Evolutionary conservation across 1,284 basidiomycete genomes (phyloP), one percentile per base, ranked within the genome.

Genomic region (Papiliotrema nemorosa): DNA sequence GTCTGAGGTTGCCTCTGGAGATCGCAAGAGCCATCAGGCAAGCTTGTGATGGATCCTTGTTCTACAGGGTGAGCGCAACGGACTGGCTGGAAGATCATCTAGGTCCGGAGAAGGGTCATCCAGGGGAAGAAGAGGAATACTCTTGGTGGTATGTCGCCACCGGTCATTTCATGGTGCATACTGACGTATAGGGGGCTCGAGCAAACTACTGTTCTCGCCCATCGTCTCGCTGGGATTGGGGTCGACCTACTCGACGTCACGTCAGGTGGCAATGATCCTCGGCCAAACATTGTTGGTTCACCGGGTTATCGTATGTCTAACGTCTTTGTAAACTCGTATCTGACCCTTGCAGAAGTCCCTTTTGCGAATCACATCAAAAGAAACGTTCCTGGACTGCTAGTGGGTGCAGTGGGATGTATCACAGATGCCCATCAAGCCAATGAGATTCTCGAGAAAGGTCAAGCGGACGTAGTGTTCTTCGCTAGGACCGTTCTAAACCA

Each of bases 381-480:
- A 53, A 78, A 81, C 5, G 74, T 84, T 52, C 81, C 82, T 0
- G 70, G 78, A 34, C 59, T 87, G n/a, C 62, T 76, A 5, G 72
- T 88, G 49, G 82, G 83, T 14, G 69, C 84, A 2, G 88, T 90
- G n/a, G 88, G 88, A 2, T 68, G 86, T 43, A 86, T 91, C 63
- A 85, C 81, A 0, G 78, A 82, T 10, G 78, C 84, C 2, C 58
- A 77, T 20, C 79, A 85, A 63, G 85, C 85, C 2, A 84, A 90
- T 66, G 77, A 79, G 5, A 82, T 85, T 62, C 67, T 90, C 27
- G 76, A 81, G 55, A 74, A 80, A 1, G 83, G 82, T 20, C 80
- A 85, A 61, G 81, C 84, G 2, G 86, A 90, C 63, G 80, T 85
- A 4, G 75, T 87, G 16, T 79, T 84, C 51, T 73, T 88, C 14